Evolutionary conservation across 2,329 filamentous ascomycete species (phyloP).

Genomic region (Bipolaris zeicola): DNA sequence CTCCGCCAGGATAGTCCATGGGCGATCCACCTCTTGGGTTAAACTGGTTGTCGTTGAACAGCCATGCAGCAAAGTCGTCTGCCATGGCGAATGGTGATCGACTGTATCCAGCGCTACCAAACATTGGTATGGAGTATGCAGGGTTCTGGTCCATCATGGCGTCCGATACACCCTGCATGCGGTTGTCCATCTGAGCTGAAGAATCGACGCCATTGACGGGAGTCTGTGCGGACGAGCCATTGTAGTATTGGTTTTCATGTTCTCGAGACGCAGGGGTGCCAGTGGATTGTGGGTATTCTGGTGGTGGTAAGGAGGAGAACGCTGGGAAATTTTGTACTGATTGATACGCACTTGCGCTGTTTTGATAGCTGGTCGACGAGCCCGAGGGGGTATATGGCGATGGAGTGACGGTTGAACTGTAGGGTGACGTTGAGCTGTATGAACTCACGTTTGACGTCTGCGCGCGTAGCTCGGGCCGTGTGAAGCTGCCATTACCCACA

Average conservation of each 20-base stretch:
- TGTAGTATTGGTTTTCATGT: slow-evolving; percentile 45
- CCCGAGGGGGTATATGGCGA: slow-evolving; percentile 55
- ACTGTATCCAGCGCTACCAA: slow-evolving; percentile 80
- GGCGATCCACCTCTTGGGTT: slow-evolving; percentile 45
- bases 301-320: slow-evolving; percentile 65
- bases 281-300: slow-evolving; percentile 54
- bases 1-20: slow-evolving; percentile 43
- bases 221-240: slow-evolving; percentile 42
- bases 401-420: slow-evolving; percentile 49
- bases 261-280: slow-evolving; percentile 46
- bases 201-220: slow-evolving; percentile 48
- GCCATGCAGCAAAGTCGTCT: slow-evolving; percentile 83
- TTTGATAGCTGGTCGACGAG: slow-evolving; percentile 49
- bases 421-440: slow-evolving; percentile 45
- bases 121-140: slow-evolving; percentile 77
- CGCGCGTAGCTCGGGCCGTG: slow-evolving; percentile 43
- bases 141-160: slow-evolving; percentile 53
- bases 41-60: slow-evolving; percentile 73
- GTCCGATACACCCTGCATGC: slow-evolving; percentile 46
- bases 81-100: slow-evolving; percentile 88
- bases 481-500: slow-evolving; percentile 41
- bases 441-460: slow-evolving; percentile 45
- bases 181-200: slow-evolving; percentile 40
- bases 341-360: slow-evolving; percentile 56
- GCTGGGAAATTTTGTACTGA: slow-evolving; percentile 66